Evolutionary conservation across 2,329 filamentous ascomycete species (phyloP), one percentile per base, ranked within the genome.

Genomic region (Neoarthrinium moseri): DNA sequence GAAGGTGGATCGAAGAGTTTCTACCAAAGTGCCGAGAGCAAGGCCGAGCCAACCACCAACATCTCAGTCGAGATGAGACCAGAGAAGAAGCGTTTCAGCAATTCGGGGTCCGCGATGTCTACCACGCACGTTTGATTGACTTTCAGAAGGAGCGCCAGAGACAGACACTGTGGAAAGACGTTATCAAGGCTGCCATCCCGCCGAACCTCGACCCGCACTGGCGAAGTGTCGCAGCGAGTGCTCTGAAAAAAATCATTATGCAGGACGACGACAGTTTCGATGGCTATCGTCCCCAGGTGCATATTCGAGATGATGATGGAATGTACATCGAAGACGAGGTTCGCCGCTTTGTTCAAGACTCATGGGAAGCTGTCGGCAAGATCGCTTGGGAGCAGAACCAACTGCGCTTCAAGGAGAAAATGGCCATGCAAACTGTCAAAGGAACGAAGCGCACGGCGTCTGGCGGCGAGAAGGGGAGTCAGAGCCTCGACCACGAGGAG

Each of bases 1-100:
- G 69, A 2, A 60, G 62, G 5, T 91, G 86, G 75, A 61, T 84
- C 4, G 71, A 84, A 1, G 78, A 83, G 5, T 90, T 80, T 51
- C 63, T 86, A n/a, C 81, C 83, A 0, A 57, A 56, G 3, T 77
- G 78, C 47, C 67, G 71, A 2, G 63, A 64, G 1, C 47, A 70
- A 20, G 67, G 66, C 0, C 63, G 62, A 2, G 73, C 70, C 45
- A 39, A 18, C 55, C 50, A 24, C 54, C 40, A 17, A 2, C 30
- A 15, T 0, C 52, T 57, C 2, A 62, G 59, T 2, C 68, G 83
- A 18, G 64, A 74, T 6, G 43, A 69, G 4, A 68, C 86, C 2
- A 72, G 75, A 0, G 55, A 72, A 0, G 72, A 80, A 40, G 83
- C 79, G 0, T 74, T 88, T 22, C 58, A 55, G 0, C 56, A 50